Percentiles rank a stretch among this genome's conserved stretches.
phyloP scores from a whole-genome alignment of 306 rosid species.

The Oemleria cerasiformis region DNA sequence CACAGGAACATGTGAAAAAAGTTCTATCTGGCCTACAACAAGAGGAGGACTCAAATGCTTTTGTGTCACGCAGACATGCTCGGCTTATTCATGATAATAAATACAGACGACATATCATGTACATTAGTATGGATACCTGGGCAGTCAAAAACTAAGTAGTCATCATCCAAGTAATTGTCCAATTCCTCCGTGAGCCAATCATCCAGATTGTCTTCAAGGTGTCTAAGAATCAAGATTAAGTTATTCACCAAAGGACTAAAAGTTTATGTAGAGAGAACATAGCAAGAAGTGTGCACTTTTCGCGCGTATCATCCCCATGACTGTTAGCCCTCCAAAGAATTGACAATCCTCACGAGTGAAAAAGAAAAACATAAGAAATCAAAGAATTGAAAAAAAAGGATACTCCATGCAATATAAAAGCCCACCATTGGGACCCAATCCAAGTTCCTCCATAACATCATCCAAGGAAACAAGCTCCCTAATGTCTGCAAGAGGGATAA shows the following conservation, averaged over 20 bases:
- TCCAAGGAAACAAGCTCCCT: conserved; percentile 88
- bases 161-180: conserved; percentile 85
- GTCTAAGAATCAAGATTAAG: conserved; percentile 57
- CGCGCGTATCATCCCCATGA: background rate
- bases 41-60: conserved; percentile 12
- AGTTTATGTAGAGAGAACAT: background rate
- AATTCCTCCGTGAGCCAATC: conserved; percentile 79
- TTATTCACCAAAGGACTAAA: conserved; percentile 20
- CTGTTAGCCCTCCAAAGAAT: background rate
- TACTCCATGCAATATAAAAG: conserved; percentile 99
- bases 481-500: conserved; percentile 51
- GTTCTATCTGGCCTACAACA: conserved; percentile 87
- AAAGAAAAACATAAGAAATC: background rate
- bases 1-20: conserved; percentile 83
- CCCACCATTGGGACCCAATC: conserved; percentile 94
- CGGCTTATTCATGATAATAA: background rate
- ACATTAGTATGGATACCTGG: conserved; percentile 54
- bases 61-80: background rate
- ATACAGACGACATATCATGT: background rate
- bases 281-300: background rate
- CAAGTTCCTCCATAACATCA: conserved; percentile 97
- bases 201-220: conserved; percentile 83
- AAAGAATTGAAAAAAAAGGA: conserved; percentile 43
- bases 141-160: conserved; percentile 87
- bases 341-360: background rate